Conservation (phyloP, 148 eudicot genomes). For the Dysphania ambrosioides region DNA sequence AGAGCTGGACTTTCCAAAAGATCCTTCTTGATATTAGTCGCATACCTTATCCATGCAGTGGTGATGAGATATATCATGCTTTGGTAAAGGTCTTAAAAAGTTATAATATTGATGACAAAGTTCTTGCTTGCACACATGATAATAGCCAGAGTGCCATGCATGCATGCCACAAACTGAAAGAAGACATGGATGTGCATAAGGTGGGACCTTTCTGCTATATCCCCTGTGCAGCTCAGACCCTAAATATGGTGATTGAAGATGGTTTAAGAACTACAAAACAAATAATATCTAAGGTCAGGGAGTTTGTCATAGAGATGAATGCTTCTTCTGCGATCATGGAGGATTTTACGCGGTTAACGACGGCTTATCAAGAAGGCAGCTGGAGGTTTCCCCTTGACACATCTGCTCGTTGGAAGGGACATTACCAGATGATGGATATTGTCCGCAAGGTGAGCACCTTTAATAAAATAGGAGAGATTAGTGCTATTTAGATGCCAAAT, state of each 20-base stretch:
- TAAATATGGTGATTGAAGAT: conserved; percentile 66
- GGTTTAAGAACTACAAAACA: conserved; percentile 60
- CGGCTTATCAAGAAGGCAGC: conserved; percentile 67
- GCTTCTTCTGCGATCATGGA: conserved; percentile 54
- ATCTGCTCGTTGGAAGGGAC: conserved; percentile 85
- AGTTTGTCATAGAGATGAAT: conserved; percentile 70
- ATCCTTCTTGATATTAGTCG: conserved; percentile 74
- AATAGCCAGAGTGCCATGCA: conserved; percentile 62
- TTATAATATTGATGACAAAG: conserved; percentile 55
- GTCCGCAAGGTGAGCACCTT: conserved; percentile 55
- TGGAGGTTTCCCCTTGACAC: conserved; percentile 81
- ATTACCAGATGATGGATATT: conserved; percentile 80
- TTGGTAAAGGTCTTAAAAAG: conserved; percentile 52
- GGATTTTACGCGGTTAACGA: conserved; percentile 53
- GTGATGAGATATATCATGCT: conserved; percentile 53
- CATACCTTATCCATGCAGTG: conserved; percentile 67
- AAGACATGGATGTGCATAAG: conserved; percentile 69
- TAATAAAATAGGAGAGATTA: not conserved
- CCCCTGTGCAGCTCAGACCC: conserved; percentile 76
- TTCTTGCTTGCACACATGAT: conserved; percentile 83
- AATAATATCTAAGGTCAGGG: conserved; percentile 61
- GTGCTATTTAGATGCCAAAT: not conserved
- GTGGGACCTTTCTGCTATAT: conserved; percentile 63
- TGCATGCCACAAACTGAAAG: conserved; percentile 73
- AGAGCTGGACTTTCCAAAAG: conserved; percentile 71